A percentile compares a stretch with the other conserved stretches of the same genome.
These are phyloP conservation scores for Cladosporium phlei DNA, from an alignment of 2,329 filamentous ascomycete genomes.

Conservation along the genomic window DNA sequence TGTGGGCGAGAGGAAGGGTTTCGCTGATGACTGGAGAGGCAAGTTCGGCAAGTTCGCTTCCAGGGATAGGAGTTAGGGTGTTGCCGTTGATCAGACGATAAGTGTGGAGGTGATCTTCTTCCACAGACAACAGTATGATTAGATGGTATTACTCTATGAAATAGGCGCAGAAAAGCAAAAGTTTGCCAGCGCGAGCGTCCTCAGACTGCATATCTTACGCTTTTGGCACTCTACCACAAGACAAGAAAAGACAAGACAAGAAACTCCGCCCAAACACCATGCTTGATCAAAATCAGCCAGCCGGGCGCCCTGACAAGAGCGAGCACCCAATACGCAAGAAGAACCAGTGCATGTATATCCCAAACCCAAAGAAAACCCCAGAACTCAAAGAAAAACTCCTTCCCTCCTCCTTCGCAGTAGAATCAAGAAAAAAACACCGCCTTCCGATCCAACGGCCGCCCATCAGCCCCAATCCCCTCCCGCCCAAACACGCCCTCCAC, in stretches of 20 bases:
- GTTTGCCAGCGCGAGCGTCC: too few relatives aligned
- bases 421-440: conserved; percentile 89
- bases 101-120: too few relatives aligned
- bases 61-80: conserved; percentile 5
- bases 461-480: conserved; percentile 84
- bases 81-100: too few relatives aligned
- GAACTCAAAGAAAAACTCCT: conserved; percentile 19
- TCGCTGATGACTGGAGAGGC: conserved; percentile 10
- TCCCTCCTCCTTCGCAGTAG: too few relatives aligned
- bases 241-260: too few relatives aligned
- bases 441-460: conserved; percentile 83
- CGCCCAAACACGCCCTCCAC: conserved; percentile 82
- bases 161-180: too few relatives aligned
- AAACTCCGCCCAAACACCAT: not conserved
- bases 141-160: too few relatives aligned
- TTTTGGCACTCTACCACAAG: too few relatives aligned
- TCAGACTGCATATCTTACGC: too few relatives aligned
- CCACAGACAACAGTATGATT: too few relatives aligned
- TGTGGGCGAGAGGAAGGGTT: conserved; percentile 8
- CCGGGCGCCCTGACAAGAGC: not conserved
- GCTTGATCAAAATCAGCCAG: not conserved
- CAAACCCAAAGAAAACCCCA: not conserved
- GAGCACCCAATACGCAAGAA: not conserved
- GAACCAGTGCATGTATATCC: not conserved
- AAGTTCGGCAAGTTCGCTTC: conserved; percentile 11